Base-by-base conservation (phyloP, 1,284 basidiomycete species). In the Coniferiporia weirii region DNA sequence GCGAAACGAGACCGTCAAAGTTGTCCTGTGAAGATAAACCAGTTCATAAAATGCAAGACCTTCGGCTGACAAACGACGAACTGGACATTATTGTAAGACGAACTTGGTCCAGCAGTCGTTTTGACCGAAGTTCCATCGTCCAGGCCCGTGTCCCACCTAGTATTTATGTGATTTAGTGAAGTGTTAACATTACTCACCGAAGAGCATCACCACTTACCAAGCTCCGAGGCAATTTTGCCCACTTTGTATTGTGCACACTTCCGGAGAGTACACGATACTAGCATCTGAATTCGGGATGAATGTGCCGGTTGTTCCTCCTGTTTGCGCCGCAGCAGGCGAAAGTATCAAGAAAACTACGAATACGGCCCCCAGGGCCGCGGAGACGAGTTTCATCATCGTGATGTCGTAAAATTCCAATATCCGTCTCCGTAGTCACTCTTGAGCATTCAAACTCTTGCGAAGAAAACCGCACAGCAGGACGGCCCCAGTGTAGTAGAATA, bases 111-210 rank as follows among this genome's bases (percentile, higher is more conserved):
- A 7, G 40, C 49, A 6, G 57, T 59, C 10, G 61, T 59, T 43
- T 62, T 62, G 5, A 62, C 35, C 12, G 34, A 15, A 38, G 47
- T 27, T 13, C 61, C 57, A 20, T 59, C 47, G 5, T 27, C 22
- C 13, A 62, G 20, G 8, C 8, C 52, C 32, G 57, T 59, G 34
- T 62, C 50, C 57, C 57, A 62, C 61, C 61, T 62, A 15, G 38
- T 40, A 2, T 40, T 40, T 12, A 15, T 12, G 15, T 40, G 38
- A 15, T 40, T 40, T 40, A 27, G 27, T 27, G 27, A 27, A 35
- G 17, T 19, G 8, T 36, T 3, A 9, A n/a, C 44, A 46, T n/a
- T 34, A 36, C 40, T 34, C 20, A 6, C 10, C 32, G 53, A 17
- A 34, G 27, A 27, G 27, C 27, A n/a, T 35, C 40, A 46, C 12